These are phyloP conservation scores for Aureobasidium uvarum DNA, from an alignment of 2,329 filamentous ascomycete genomes.

Conservation along the genomic window DNA sequence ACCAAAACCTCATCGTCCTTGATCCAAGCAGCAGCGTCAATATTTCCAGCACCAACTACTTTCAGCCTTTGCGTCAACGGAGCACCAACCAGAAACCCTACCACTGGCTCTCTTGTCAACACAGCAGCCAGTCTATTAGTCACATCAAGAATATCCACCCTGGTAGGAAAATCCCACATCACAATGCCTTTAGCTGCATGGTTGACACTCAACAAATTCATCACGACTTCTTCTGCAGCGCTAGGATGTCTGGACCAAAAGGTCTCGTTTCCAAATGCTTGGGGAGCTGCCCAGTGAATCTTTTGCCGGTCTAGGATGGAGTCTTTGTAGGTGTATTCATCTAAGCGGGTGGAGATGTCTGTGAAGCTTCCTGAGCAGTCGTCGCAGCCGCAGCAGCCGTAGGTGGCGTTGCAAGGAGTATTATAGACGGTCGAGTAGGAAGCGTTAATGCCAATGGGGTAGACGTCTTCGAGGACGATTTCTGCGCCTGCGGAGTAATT, in stretches of 20 bases:
- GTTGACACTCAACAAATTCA: conserved; percentile 50
- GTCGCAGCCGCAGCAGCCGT: conserved; percentile 63
- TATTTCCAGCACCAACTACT: conserved; percentile 31
- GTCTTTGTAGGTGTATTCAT: conserved; percentile 45
- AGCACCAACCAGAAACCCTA: conserved; percentile 40
- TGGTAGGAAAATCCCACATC: conserved; percentile 51
- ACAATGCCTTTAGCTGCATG: conserved; percentile 52
- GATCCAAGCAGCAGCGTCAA: conserved; percentile 48
- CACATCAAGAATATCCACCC: conserved; percentile 37
- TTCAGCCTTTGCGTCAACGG: conserved; percentile 31
- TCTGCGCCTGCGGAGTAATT: conserved; percentile 56
- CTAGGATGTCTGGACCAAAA: conserved; percentile 51
- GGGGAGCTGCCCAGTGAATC: conserved; percentile 50
- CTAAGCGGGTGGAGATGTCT: conserved; percentile 52
- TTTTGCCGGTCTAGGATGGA: conserved; percentile 44
- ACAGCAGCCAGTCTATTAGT: conserved; percentile 43
- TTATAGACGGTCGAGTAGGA: conserved; percentile 54
- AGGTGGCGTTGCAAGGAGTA: conserved; percentile 57
- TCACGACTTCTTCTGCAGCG: conserved; percentile 46
- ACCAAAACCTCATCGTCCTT: conserved; percentile 41
- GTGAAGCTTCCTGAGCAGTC: conserved; percentile 54
- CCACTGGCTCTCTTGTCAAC: conserved; percentile 38
- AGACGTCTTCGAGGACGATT: conserved; percentile 59
- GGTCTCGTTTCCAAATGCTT: conserved; percentile 49
- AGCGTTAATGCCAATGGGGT: conserved; percentile 58